These are phyloP conservation scores for Aspergillus kassunensis DNA, from an alignment of 495 filamentous ascomycete genomes.

Conservation along the genomic window DNA sequence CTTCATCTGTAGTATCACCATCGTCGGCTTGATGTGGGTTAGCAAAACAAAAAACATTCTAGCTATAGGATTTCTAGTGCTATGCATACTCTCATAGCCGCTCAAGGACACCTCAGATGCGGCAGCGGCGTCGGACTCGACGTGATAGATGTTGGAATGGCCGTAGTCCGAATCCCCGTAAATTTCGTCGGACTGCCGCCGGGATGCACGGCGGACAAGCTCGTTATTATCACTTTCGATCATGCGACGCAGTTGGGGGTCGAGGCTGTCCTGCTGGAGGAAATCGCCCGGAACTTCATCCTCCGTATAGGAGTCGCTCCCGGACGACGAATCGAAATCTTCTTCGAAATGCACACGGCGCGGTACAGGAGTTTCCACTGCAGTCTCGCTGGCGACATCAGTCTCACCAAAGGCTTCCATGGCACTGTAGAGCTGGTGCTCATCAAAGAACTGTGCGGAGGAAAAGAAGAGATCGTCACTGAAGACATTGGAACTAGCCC, in stretches of 20 bases:
- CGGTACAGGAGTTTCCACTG: constrained; percentile 37
- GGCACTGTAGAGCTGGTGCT: constrained; percentile 46
- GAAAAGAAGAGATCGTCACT: constrained; percentile 48
- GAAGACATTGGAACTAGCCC: constrained; percentile 54
- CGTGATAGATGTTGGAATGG: constrained; percentile 47
- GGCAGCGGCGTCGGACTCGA: constrained; percentile 48
- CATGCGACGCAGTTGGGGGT: constrained; percentile 64
- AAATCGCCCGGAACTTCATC: constrained; percentile 69
- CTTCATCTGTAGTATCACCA: constrained; percentile 84
- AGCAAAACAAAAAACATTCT: constrained; percentile 43
- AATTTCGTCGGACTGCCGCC: constrained; percentile 41
- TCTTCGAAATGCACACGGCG: constrained; percentile 51
- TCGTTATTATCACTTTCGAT: constrained; percentile 59
- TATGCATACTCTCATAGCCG: constrained; percentile 70
- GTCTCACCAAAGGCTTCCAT: constrained; percentile 45
- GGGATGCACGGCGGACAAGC: constrained; percentile 36
- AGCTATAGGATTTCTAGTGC: constrained; percentile 1
- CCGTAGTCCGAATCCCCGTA: constrained; percentile 44
- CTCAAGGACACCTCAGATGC: constrained; percentile 59
- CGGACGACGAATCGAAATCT: constrained; percentile 48
- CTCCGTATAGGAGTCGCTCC: constrained; percentile 48
- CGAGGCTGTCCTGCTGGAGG: constrained; percentile 64
- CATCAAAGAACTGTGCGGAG: constrained; percentile 47
- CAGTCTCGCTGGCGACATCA: constrained; percentile 40
- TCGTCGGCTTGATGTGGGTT: constrained; percentile 62